Base-by-base conservation (phyloP, 1,284 basidiomycete species). In the Porogramme epimiltina region DNA sequence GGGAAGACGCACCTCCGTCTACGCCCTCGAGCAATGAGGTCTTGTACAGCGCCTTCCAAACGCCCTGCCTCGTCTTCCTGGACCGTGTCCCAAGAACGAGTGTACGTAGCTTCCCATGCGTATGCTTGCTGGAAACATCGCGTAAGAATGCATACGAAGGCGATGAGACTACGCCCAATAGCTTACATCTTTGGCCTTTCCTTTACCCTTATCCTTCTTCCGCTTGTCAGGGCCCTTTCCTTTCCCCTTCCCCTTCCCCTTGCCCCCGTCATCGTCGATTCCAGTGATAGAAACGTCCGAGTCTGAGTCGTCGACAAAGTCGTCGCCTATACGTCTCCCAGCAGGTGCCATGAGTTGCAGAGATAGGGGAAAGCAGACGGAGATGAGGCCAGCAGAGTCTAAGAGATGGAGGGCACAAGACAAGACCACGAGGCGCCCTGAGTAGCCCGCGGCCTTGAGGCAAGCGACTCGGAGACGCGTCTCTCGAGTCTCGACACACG, bases 41-140 rank as follows among this genome's bases (percentile, higher is more conserved):
- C 91, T 59, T 95, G 87, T 3, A 99, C 95, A 1, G 95, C 90
- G 1, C 87, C 83, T 57, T 95, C 91, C 55, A 99, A 70, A 61
- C 93, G 96, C 1, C 96, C 96, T 0, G 81, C 81, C 64, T 95
- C 96, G 69, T 99, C 96, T 70, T 99, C 97, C 65, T 94, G 90
- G 0, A 99, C 93, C 2, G 89, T 91, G 63, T 99, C 97, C 96
- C 96, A 99, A 43, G 91, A 92, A 40, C 95, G 87, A 45, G 93
- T 88, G 68, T 95, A 98, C 8, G 91, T 89, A 1, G 91, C 95
- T 70, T 98, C 96, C 96, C 96, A 98, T 25, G 94, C 93, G 64
- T 95, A 95, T 1, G 85, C 79, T 81, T 84, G 84, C 85, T 89
- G 63, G 37, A 2, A 23, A 1, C 16, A 3, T 26, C 13, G 43